These are phyloP conservation scores for Exutisphaerella laricina DNA, from an alignment of 2,329 filamentous ascomycete genomes.

Conservation along the genomic window DNA sequence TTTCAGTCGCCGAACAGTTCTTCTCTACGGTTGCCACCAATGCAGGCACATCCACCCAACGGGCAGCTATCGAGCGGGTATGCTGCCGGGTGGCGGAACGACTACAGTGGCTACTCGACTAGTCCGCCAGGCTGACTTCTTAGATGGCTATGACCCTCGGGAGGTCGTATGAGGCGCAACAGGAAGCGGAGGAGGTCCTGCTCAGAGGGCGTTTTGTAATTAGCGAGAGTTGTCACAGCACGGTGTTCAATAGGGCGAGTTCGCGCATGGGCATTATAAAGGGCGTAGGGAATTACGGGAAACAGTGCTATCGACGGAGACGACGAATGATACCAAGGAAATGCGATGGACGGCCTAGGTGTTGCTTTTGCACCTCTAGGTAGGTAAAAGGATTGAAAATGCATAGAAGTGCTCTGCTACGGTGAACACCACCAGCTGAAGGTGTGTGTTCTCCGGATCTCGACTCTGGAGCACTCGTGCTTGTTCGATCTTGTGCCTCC, in stretches of 20 bases:
- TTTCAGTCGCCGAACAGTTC: neutral
- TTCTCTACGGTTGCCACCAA: slow-evolving; percentile 4
- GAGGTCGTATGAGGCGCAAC: neutral
- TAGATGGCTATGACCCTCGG: no score
- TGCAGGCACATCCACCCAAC: slow-evolving; percentile 2
- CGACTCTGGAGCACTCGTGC: no score
- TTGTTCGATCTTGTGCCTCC: no score
- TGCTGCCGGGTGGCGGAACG: slow-evolving; percentile 5
- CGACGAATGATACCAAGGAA: slow-evolving; percentile 4
- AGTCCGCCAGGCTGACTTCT: slow-evolving; percentile 2
- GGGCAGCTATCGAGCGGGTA: slow-evolving; percentile 2
- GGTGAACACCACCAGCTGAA: no score
- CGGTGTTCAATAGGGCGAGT: neutral
- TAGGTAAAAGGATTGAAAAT: neutral
- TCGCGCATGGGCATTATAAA: neutral
- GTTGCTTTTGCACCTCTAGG: slow-evolving; percentile 1
- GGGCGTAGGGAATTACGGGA: neutral
- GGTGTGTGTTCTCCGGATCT: no score
- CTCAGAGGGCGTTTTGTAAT: neutral
- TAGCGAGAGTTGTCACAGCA: neutral
- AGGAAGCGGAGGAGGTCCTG: neutral
- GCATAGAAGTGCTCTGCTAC: neutral
- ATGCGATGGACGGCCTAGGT: neutral
- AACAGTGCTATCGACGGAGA: neutral
- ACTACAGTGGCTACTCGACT: slow-evolving; percentile 2